Percentiles rank a stretch among this genome's conserved stretches.
These are phyloP conservation scores for Ceratocystis destructans DNA, from an alignment of 2,329 filamentous ascomycete genomes.

Conservation along the genomic window DNA sequence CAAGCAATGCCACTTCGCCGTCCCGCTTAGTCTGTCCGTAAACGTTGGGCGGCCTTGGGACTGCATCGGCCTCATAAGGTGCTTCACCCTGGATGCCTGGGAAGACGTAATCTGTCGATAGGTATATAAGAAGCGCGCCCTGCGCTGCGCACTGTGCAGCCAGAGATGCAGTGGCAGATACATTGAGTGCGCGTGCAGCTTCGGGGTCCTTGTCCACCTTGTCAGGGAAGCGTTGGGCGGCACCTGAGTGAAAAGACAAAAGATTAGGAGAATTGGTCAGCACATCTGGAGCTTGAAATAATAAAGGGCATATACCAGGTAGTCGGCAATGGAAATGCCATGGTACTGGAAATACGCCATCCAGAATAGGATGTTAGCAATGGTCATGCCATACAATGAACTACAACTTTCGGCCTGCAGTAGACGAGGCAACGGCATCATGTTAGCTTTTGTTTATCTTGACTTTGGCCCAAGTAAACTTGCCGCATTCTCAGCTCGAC, in stretches of 20 bases:
- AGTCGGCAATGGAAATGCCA: neutral
- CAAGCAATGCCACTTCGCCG: slow-evolving; percentile 51
- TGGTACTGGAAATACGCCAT: neutral
- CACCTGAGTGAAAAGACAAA: slow-evolving; percentile 38
- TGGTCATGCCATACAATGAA: slow-evolving; percentile 52
- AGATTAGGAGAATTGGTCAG: neutral
- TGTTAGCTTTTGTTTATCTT: neutral
- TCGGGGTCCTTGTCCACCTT: slow-evolving; percentile 68
- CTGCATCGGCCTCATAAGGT: slow-evolving; percentile 56
- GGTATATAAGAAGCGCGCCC: slow-evolving; percentile 55
- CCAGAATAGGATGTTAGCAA: neutral
- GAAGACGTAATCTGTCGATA: slow-evolving; percentile 75
- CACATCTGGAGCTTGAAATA: neutral
- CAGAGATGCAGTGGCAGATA: slow-evolving; percentile 53
- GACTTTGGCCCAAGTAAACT: too few species aligned
- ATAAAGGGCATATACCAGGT: neutral
- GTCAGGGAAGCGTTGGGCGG: slow-evolving; percentile 78
- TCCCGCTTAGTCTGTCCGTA: slow-evolving; percentile 52
- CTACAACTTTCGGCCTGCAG: slow-evolving; percentile 60
- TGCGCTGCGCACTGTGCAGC: slow-evolving; percentile 51
- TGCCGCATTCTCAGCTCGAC: slow-evolving; percentile 21
- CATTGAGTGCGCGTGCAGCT: slow-evolving; percentile 59
- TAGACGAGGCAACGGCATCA: neutral
- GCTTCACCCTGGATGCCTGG: slow-evolving; percentile 62
- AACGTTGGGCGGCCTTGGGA: slow-evolving; percentile 59